Evolutionary conservation across 768 basidiomycete species (phyloP), one percentile per base, ranked within the genome.

Genomic region (Hortiboletus flavorubellus): DNA sequence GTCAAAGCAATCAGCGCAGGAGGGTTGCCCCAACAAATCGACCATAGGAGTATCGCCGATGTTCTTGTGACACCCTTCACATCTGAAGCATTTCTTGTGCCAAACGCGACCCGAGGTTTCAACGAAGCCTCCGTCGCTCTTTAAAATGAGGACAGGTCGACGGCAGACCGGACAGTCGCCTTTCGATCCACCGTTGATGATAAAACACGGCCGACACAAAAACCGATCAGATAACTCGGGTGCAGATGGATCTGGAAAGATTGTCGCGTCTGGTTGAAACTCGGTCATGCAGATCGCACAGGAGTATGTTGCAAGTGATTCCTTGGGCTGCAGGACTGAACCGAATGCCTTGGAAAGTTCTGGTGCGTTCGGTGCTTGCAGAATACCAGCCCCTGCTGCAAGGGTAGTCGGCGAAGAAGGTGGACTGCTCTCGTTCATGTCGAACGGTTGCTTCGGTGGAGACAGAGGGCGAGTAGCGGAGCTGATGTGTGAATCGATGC

Each of bases 51-150:
- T 73, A 59, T 86, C 80, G 8, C 89, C 85, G 33, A 93, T 85
- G 58, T 85, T 80, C 72, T 82, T 87, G 68, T 74, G 78, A 65
- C 91, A 93, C 6, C 82, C 84, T 15, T 79, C 76, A 64, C 91
- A 93, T 58, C 76, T 77, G 72, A 92, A 93, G 68, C 91, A 93
- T 44, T 75, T 78, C 68, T 86, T 89, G 65, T 93, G 91, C 91
- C 91, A 93, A 59, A 84, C 81, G 42, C 79, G 79, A 41, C 81
- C 83, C 6, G 80, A 79, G 6, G 82, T 83, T 66, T 91, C 85
- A 41, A 93, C 77, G 59, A 87, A 92, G 5, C 81, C 83, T 3
- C 91, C 91, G 70, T 93, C 91, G 4, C 81, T 78, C 66, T 85
- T 89, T 41, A 92, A 74, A 18, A 83, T 81, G 21, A 91, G 78